These are phyloP conservation scores for Zymoseptoria crescenta DNA, from an alignment of 2,329 filamentous ascomycete species.

Conservation along the genomic window DNA sequence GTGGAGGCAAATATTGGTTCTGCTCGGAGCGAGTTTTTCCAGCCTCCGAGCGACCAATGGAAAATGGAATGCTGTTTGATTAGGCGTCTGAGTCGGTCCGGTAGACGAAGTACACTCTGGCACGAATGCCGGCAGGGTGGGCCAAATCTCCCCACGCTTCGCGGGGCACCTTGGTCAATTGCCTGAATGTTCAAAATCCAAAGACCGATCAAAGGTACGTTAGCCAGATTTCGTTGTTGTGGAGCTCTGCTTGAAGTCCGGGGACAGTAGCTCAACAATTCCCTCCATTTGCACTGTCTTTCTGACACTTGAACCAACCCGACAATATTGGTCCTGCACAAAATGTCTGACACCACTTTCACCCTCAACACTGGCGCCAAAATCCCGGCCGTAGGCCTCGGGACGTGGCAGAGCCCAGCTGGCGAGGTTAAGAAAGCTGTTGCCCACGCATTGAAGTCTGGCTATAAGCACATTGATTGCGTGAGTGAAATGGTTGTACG, in stretches of 20 bases:
- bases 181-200: neutral
- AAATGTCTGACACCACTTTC: slow-evolving; percentile 23
- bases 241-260: neutral
- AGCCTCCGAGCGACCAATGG: too few species aligned
- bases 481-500: slow-evolving; percentile 1
- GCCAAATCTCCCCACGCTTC: neutral
- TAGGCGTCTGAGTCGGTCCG: neutral
- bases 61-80: neutral
- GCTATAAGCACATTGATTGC: slow-evolving; percentile 55
- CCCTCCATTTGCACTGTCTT: neutral
- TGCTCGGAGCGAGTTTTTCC: too few species aligned
- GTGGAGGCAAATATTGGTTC: neutral
- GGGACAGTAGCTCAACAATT: neutral
- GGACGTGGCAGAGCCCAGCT: slow-evolving; percentile 35
- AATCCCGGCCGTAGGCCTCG: slow-evolving; percentile 33
- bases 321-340: neutral
- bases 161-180: neutral
- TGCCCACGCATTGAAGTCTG: slow-evolving; percentile 40
- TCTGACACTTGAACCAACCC: neutral
- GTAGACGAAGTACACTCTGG: neutral
- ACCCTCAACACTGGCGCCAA: slow-evolving; percentile 33
- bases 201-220: neutral
- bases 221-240: neutral
- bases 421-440: slow-evolving; percentile 44
- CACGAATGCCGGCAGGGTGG: neutral